phyloP scores from a whole-genome alignment of 257 asterid genomes.

The Nicotiana obtusifolia region DNA sequence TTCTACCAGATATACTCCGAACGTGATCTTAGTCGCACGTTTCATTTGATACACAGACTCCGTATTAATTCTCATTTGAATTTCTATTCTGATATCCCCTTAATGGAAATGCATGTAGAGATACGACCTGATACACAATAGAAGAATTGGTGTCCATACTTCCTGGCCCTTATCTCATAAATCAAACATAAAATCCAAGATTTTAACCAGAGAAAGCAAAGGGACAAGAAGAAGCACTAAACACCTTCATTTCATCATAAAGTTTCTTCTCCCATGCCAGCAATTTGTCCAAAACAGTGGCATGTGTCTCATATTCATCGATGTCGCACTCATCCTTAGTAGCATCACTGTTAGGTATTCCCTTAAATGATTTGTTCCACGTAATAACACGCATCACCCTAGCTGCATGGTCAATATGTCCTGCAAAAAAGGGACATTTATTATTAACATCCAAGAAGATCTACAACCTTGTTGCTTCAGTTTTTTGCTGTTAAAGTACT shows the following conservation, averaged over 20 bases:
- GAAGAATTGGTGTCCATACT: neutral
- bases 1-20: neutral
- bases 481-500: neutral
- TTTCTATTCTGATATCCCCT: neutral
- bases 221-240: neutral
- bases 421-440: slow-evolving; percentile 40
- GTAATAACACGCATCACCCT: slow-evolving; percentile 96
- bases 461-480: neutral
- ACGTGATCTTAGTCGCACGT: neutral
- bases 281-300: slow-evolving; percentile 90
- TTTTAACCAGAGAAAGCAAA: neutral
- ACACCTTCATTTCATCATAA: slow-evolving; percentile 94
- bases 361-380: slow-evolving; percentile 89
- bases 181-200: neutral
- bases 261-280: slow-evolving; percentile 99
- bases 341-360: slow-evolving; percentile 56
- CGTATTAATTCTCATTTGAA: neutral
- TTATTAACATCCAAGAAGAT: slow-evolving; percentile 4
- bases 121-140: neutral
- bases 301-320: slow-evolving; percentile 83
- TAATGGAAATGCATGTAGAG: neutral
- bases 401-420: slow-evolving; percentile 91
- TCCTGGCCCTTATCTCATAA: neutral
- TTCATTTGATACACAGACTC: neutral
- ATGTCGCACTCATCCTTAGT: slow-evolving; percentile 43